A percentile compares a stretch with the other conserved stretches of the same genome.
These are phyloP conservation scores for Malus hybrid DNA, from an alignment of 331 rosid genomes.

Conservation along the genomic window DNA sequence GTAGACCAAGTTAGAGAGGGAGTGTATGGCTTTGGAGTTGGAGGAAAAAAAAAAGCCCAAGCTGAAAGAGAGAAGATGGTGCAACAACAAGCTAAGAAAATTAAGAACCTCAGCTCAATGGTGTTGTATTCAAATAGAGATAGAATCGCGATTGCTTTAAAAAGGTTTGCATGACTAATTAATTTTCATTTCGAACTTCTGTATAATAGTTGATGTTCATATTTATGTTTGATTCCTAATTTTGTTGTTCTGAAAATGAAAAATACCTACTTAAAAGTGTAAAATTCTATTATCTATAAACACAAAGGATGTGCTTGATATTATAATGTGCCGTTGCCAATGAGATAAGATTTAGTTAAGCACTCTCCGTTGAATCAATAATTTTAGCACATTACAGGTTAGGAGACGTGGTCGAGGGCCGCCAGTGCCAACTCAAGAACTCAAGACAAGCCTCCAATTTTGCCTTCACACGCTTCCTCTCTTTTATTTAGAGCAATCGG, in stretches of 20 bases:
- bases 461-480: too few species aligned
- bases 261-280: not conserved
- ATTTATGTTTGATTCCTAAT: not conserved
- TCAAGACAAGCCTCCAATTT: too few species aligned
- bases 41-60: conserved; percentile 82
- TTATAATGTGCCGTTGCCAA: not conserved
- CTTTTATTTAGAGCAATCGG: too few species aligned
- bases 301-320: not conserved
- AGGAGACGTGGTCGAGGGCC: too few species aligned
- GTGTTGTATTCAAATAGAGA: conserved; percentile 85
- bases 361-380: too few species aligned
- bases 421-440: too few species aligned
- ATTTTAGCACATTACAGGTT: too few species aligned
- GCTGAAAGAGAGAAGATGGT: conserved; percentile 87
- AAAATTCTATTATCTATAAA: not conserved
- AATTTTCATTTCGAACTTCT: not conserved
- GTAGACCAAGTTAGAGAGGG: conserved; percentile 89
- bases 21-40: conserved; percentile 91
- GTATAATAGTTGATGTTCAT: not conserved
- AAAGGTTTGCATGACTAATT: conserved; percentile 46
- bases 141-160: conserved; percentile 43
- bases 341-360: not conserved
- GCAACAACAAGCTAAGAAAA: conserved; percentile 82
- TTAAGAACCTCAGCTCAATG: conserved; percentile 87
- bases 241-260: not conserved